Conservation (phyloP, 2,329 filamentous ascomycete species). For the Penicillium sp. region DNA sequence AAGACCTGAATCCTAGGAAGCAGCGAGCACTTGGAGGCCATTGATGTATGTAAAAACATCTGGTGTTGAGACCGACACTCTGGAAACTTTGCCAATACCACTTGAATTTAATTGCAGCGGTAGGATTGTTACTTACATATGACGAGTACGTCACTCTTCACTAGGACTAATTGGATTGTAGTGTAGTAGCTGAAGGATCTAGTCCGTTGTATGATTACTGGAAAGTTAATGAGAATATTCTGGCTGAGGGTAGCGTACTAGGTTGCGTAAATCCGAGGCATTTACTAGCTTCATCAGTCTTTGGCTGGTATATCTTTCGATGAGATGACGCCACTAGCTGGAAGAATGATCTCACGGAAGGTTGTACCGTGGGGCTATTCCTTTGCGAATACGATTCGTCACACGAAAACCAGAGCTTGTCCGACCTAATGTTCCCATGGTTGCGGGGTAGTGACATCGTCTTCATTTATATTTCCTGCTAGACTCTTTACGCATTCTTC, state of each 20-base stretch:
- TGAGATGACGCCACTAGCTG: too few relatives aligned
- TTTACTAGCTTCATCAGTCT: too few relatives aligned
- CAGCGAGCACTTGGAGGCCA: conserved; percentile 28
- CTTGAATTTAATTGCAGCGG: neutral
- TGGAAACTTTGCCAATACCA: neutral
- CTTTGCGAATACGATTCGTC: neutral
- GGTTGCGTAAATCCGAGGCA: too few relatives aligned
- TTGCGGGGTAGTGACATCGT: neutral
- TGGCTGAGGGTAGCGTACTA: too few relatives aligned
- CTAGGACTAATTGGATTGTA: neutral
- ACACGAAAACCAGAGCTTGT: neutral
- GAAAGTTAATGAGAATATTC: too few relatives aligned
- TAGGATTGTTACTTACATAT: neutral
- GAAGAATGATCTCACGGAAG: too few relatives aligned
- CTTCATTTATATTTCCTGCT: neutral
- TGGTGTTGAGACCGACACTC: neutral
- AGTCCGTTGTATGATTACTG: too few relatives aligned
- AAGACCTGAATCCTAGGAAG: conserved; percentile 28
- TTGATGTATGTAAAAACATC: neutral
- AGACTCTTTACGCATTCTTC: too few relatives aligned
- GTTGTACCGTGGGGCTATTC: too few relatives aligned
- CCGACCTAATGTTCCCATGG: neutral
- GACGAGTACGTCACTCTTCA: neutral
- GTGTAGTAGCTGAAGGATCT: neutral
- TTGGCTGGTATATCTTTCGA: too few relatives aligned